These are phyloP conservation scores for Penicillium freii DNA, from an alignment of 2,329 filamentous ascomycete species.

Conservation along the genomic window DNA sequence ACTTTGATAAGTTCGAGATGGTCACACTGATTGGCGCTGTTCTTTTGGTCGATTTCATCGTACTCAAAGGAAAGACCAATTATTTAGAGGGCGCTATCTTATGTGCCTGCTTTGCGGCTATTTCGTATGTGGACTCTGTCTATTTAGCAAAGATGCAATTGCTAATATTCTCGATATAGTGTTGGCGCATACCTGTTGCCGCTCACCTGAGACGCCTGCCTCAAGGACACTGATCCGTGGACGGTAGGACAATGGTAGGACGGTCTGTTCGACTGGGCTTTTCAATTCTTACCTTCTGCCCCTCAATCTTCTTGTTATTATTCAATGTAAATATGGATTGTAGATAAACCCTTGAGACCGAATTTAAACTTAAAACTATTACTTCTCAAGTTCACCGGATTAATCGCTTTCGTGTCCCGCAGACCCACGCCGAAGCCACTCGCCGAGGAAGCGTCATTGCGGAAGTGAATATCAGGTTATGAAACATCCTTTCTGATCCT, in stretches of 20 bases:
- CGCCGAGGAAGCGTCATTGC: background rate
- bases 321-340: conserved; percentile 1
- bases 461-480: background rate
- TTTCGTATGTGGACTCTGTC: conserved; percentile 13
- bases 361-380: background rate
- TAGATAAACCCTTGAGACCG: background rate
- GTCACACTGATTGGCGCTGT: conserved; percentile 15
- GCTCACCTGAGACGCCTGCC: background rate
- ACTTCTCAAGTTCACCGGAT: background rate
- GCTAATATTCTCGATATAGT: conserved; percentile 2
- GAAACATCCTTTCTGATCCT: background rate
- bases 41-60: conserved; percentile 18
- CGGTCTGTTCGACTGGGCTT: background rate
- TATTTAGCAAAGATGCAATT: background rate
- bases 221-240: background rate
- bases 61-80: conserved; percentile 20
- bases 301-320: background rate
- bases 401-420: background rate
- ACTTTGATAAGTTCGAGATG: conserved; percentile 19
- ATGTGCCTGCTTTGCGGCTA: conserved; percentile 20
- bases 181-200: conserved; percentile 18
- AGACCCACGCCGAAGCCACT: background rate
- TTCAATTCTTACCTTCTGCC: background rate
- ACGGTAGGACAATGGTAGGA: no score
- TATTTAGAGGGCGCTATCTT: conserved; percentile 21